Base-by-base conservation (phyloP, 164 flowering plant species). In the Brasenia schreberi region DNA sequence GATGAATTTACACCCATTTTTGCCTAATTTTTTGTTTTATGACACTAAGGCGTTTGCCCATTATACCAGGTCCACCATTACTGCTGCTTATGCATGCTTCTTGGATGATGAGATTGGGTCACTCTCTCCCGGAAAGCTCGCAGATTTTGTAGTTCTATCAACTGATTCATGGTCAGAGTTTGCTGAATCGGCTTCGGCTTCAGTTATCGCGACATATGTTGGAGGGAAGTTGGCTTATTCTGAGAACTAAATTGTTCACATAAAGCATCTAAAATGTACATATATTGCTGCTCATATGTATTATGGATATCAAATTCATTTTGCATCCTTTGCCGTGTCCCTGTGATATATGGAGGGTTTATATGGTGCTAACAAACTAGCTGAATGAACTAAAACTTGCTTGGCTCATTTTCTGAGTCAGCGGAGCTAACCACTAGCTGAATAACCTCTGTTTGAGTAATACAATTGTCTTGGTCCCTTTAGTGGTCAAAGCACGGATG, bases 1-100 rank as follows among this genome's bases (percentile, higher is more conserved):
- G 27, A 23, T 23, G 27, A 23, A 23, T 23, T 23, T 23, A 23
- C 27, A 23, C 2, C 27, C 27, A 23, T 23, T 23, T 23, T 0
- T 23, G 27, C 27, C 27, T 23, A 0, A 0, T 23, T 23, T 23
- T 0, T 23, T 23, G 27, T 23, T 23, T 23, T 23, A 23, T 23
- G 27, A 23, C 27, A 23, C 27, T 23, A 23, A 23, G 27, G 27
- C 27, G 14, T 53, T 59, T 6, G 14, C 27, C 5, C 61, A 6
- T 3, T 12, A 43, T 75, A 66, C 65, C 92, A 94, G 98, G 82
- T 78, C 82, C 73, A 94, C 98, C 5, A 84, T 86, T 66, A 82
- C 89, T 45, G 98, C 97, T 65, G 97, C 98, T 64, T 78, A 73
- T 65, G 86, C 93, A 56, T 78, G 87, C 77, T 94, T 89, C 79